phyloP scores from a whole-genome alignment of 2,329 filamentous ascomycete species.

The Cadophora luteo-olivacea region DNA sequence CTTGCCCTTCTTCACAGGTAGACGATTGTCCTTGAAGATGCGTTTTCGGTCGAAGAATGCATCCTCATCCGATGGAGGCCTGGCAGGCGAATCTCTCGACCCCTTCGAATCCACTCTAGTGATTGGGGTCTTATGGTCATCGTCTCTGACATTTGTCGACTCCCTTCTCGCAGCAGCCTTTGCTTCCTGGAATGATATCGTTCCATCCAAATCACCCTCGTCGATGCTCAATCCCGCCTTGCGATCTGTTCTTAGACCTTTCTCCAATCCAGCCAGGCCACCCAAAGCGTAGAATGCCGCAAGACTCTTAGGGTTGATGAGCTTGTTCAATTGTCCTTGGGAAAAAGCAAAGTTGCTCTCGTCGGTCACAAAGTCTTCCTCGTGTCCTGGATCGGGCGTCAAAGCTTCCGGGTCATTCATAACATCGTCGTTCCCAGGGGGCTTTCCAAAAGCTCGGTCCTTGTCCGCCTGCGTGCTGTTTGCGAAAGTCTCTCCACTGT shows the following conservation, averaged over 20 bases:
- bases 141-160: slow-evolving; percentile 1
- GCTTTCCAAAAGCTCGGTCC: slow-evolving; percentile 49
- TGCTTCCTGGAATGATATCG: slow-evolving; percentile 71
- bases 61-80: slow-evolving; percentile 25
- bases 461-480: slow-evolving; percentile 50
- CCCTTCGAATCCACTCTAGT: slow-evolving; percentile 29
- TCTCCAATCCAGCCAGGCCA: slow-evolving; percentile 74
- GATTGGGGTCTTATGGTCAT: slow-evolving; percentile 25
- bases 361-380: slow-evolving; percentile 70
- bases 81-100: slow-evolving; percentile 21
- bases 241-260: slow-evolving; percentile 71
- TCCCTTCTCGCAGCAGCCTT: slow-evolving; percentile 41
- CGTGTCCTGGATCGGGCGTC: slow-evolving; percentile 71
- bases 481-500: slow-evolving; percentile 50
- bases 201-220: slow-evolving; percentile 68
- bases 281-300: slow-evolving; percentile 78
- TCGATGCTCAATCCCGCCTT: slow-evolving; percentile 72
- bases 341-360: slow-evolving; percentile 77
- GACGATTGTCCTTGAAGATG: slow-evolving; percentile 70
- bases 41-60: slow-evolving; percentile 69
- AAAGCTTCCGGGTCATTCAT: slow-evolving; percentile 55
- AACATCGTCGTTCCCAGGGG: slow-evolving; percentile 51
- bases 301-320: slow-evolving; percentile 81
- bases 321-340: slow-evolving; percentile 75
- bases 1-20: slow-evolving; percentile 74